A percentile compares a stretch with the other conserved stretches of the same genome.
phyloP scores from a whole-genome alignment of 257 asterid genomes.

The Leonotis leonurus region DNA sequence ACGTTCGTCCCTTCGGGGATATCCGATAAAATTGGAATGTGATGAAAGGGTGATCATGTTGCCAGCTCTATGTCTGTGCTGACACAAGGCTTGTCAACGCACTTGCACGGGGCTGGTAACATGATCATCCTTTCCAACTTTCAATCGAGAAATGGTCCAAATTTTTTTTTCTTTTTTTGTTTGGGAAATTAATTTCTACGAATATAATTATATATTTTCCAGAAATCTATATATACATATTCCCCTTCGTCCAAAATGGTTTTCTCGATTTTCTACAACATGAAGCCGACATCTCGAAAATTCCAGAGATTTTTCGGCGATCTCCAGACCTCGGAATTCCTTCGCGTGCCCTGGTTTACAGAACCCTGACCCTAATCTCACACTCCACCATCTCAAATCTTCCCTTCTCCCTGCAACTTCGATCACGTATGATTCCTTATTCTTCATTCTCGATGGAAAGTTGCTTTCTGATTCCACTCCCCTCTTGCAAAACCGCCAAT shows the following conservation, averaged over 20 bases:
- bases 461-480: conserved; percentile 42
- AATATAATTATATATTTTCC: too few relatives aligned
- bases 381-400: conserved; percentile 45
- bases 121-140: too few relatives aligned
- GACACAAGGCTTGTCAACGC: conserved; percentile 86
- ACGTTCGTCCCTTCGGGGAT: conserved; percentile 16
- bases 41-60: too few relatives aligned
- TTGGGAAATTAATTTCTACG: not conserved
- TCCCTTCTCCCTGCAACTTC: conserved; percentile 27
- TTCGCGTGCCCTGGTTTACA: conserved; percentile 38
- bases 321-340: conserved; percentile 55
- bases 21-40: conserved; percentile 47
- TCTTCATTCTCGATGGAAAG: conserved; percentile 62
- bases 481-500: conserved; percentile 17
- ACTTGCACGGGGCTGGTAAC: too few relatives aligned
- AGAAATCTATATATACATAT: too few relatives aligned
- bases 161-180: conserved; percentile 25
- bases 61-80: too few relatives aligned
- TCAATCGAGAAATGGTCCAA: conserved; percentile 56
- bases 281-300: conserved; percentile 22
- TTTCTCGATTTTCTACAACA: too few relatives aligned
- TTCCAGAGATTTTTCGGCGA: conserved; percentile 54
- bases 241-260: too few relatives aligned
- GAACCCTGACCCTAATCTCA: conserved; percentile 49
- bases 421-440: conserved; percentile 25